Evolutionary conservation across 148 eudicot species (phyloP), one percentile per base, ranked within the genome.

Genomic region (Linanthus parryae): DNA sequence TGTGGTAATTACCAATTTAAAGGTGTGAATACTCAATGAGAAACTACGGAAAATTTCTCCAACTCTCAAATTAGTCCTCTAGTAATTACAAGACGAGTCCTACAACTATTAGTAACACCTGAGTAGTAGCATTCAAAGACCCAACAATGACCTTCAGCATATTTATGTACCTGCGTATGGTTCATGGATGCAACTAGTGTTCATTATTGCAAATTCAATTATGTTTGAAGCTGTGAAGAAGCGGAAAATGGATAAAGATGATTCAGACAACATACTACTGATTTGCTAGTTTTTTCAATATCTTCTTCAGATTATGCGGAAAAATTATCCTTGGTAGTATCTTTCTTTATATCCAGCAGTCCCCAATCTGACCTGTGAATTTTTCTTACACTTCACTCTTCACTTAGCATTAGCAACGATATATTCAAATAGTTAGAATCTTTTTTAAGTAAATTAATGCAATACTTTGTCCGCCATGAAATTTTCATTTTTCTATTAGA

Each of bases 91-190:
- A n/a, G n/a, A n/a, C n/a, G n/a, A n/a, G n/a, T n/a, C n/a, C n/a
- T n/a, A n/a, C n/a, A n/a, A n/a, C n/a, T n/a, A n/a, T n/a, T n/a
- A n/a, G n/a, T n/a, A 63, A 91, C 98, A 61, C 95, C 98, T 67
- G 87, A 94, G 69, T 81, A 88, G 74, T 92, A 92, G 62, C 84
- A 92, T 34, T 91, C 88, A 54, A 88, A 81, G 64, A 92, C 96
- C 98, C 98, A 91, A 49, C 98, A 91, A 61, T 86, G 73, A 45
- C 98, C 98, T 73, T 91, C 98, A 39, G 84, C 82, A 61, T 83
- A 91, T 69, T 70, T 83, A 62, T 77, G 75, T 51, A 91, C 98
- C 98, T 91, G 87, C 64, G 45, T 42, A 28, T 11, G 61, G 37
- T 14, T 26, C 20, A 24, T 37, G 6, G 52, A 36, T 48, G 44